These are phyloP conservation scores for Sugiyamaella pinicola DNA, from an alignment of 1,139 yeast genomes.

Conservation along the genomic window DNA sequence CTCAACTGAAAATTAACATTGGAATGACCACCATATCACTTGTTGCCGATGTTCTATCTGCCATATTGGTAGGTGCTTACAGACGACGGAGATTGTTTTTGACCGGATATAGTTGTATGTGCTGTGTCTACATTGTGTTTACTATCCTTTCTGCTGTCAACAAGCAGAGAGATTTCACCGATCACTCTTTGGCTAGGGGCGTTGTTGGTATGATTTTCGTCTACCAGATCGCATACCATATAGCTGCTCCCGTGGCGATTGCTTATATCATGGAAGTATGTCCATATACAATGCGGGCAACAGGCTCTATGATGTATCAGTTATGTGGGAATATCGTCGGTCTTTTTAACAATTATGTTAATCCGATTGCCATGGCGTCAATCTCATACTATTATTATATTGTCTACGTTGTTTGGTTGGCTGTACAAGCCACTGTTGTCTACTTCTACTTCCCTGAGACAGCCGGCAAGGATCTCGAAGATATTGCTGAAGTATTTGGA, in stretches of 20 bases:
- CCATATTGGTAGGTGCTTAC: constrained; percentile 30
- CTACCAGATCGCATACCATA: constrained; percentile 23
- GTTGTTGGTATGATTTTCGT: constrained; percentile 30
- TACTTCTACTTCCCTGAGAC: constrained; percentile 52
- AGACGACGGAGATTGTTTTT: constrained; percentile 42
- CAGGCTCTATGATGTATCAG: constrained; percentile 38
- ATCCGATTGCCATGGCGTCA: constrained; percentile 60
- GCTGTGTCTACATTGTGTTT: constrained; percentile 28
- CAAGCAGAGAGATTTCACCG: constrained; percentile 28
- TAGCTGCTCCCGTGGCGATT: constrained; percentile 41
- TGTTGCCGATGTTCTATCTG: constrained; percentile 25
- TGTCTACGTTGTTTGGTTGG: constrained; percentile 41
- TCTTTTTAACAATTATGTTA: constrained; percentile 51
- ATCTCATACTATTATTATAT: constrained; percentile 47
- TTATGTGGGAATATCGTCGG: constrained; percentile 31
- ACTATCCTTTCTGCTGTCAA: constrained; percentile 36
- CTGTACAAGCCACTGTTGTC: constrained; percentile 34
- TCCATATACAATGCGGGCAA: constrained; percentile 44
- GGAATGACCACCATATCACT: constrained; percentile 23
- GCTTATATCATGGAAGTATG: constrained; percentile 45
- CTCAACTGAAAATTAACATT: constrained; percentile 25
- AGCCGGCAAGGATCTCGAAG: constrained; percentile 51
- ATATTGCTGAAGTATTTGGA: constrained; percentile 50
- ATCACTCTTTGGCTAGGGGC: constrained; percentile 27
- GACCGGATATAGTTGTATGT: constrained; percentile 39